A percentile compares a stretch with the other conserved stretches of the same genome.
Conservation (phyloP, 2,329 filamentous ascomycete species). For the Leptographium galeiforme region DNA sequence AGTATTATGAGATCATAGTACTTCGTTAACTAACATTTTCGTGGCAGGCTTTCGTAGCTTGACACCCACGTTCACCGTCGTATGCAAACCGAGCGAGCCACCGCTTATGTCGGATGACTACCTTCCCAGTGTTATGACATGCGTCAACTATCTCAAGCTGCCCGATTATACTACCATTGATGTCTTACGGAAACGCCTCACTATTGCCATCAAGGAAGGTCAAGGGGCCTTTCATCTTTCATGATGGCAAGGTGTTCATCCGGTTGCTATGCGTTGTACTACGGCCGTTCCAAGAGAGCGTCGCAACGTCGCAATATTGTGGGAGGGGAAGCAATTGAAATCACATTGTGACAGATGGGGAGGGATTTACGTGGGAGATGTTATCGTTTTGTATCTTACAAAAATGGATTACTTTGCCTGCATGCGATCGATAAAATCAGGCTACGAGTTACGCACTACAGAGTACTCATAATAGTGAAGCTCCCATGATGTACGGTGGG, state of each 20-base stretch:
- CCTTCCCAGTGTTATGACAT: slow-evolving; percentile 99
- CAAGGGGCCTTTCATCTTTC: slow-evolving; percentile 97
- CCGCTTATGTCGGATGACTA: slow-evolving; percentile 94
- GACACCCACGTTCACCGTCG: slow-evolving; percentile 96
- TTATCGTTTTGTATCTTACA: too few species aligned
- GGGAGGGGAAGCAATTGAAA: too few species aligned
- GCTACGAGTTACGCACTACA: too few species aligned
- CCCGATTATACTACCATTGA: slow-evolving; percentile 80
- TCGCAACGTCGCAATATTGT: too few species aligned
- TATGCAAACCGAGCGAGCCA: slow-evolving; percentile 95
- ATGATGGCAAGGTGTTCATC: slow-evolving; percentile 21
- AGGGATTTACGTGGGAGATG: too few species aligned
- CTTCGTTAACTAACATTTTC: not conserved
- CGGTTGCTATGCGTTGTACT: too few species aligned
- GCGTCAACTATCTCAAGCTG: slow-evolving; percentile 96
- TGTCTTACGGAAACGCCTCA: slow-evolving; percentile 64
- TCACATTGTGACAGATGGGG: too few species aligned
- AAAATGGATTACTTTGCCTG: too few species aligned
- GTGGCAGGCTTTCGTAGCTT: slow-evolving; percentile 57
- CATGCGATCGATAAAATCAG: too few species aligned
- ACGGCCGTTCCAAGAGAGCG: too few species aligned
- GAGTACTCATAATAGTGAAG: too few species aligned
- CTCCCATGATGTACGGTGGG: too few species aligned
- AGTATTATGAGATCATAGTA: not conserved
- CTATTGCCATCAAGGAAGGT: slow-evolving; percentile 81